A percentile compares a stretch with the other conserved stretches of the same genome.
Conservation (phyloP, 148 eudicot genomes). For the Rhododendron vialii region DNA sequence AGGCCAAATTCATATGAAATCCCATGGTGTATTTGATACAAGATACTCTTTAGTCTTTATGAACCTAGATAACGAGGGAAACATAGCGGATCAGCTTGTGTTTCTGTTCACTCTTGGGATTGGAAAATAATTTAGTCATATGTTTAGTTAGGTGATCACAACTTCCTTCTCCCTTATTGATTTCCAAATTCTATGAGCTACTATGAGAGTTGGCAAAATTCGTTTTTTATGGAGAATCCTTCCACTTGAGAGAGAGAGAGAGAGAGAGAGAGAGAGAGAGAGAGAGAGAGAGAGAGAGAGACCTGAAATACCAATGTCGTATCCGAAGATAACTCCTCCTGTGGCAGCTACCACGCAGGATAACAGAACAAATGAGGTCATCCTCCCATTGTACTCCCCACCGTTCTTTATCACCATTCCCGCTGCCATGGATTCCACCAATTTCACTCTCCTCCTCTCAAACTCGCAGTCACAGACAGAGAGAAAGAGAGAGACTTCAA, state of each 20-base stretch:
- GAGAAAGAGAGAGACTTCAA: background rate
- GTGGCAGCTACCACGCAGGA: conserved; percentile 38
- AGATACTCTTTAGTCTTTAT: background rate
- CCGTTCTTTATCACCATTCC: background rate
- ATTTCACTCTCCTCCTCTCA: background rate
- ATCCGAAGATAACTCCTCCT: conserved; percentile 45
- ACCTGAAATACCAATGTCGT: conserved; percentile 51
- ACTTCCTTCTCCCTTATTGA: background rate
- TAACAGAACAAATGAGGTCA: conserved; percentile 14
- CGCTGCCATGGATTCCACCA: conserved; percentile 7
- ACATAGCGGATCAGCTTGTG: background rate
- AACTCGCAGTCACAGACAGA: background rate
- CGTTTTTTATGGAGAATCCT: background rate
- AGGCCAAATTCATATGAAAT: background rate
- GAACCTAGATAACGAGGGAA: background rate
- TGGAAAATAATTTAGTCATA: background rate
- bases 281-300: background rate
- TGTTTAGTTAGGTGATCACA: background rate
- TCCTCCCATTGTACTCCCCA: conserved; percentile 17
- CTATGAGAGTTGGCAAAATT: background rate
- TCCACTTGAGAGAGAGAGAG: background rate
- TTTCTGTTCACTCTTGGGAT: background rate
- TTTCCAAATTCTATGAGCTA: background rate
- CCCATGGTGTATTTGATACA: background rate
- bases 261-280: background rate